Conservation (phyloP, 768 basidiomycete species). For the Lactarius quietus region DNA sequence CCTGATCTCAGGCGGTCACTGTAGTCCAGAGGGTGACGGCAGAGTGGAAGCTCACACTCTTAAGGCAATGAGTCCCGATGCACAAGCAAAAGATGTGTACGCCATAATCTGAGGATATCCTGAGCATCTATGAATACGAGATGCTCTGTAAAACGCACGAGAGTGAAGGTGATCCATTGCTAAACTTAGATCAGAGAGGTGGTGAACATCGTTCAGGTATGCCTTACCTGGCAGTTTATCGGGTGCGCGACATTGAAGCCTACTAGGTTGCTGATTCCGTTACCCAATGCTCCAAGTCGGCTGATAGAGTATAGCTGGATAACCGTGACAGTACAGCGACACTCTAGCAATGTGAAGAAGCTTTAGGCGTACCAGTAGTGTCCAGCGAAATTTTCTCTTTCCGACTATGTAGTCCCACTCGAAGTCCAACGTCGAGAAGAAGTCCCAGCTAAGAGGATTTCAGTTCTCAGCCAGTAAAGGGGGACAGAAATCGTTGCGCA, state of each 20-base stretch:
- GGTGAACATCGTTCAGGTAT: neutral
- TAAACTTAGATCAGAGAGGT: neutral
- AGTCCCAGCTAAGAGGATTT: constrained; percentile 14
- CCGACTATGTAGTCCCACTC: constrained; percentile 11
- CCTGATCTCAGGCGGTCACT: neutral
- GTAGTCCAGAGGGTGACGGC: neutral
- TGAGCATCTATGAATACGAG: neutral
- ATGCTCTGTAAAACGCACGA: constrained; percentile 8
- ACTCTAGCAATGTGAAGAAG: neutral
- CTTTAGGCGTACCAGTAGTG: constrained; percentile 7
- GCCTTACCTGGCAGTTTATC: constrained; percentile 18
- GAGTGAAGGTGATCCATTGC: neutral
- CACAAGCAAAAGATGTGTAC: constrained; percentile 4
- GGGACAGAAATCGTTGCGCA: neutral
- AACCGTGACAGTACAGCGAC: neutral
- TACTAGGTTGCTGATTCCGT: constrained; percentile 1
- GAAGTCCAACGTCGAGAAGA: constrained; percentile 10
- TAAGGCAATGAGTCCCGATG: constrained; percentile 10
- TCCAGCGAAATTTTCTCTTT: constrained; percentile 10
- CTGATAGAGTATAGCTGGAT: constrained; percentile 9
- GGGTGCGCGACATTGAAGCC: neutral
- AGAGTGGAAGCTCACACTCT: constrained; percentile 8
- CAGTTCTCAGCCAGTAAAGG: neutral
- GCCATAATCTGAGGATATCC: neutral
- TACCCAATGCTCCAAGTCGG: constrained; percentile 5